Percentiles rank a stretch among this genome's conserved stretches.
Evolutionary conservation across 192 early-diverging fungal species (phyloP).

Genomic region (Cladochytrium replicatum): DNA sequence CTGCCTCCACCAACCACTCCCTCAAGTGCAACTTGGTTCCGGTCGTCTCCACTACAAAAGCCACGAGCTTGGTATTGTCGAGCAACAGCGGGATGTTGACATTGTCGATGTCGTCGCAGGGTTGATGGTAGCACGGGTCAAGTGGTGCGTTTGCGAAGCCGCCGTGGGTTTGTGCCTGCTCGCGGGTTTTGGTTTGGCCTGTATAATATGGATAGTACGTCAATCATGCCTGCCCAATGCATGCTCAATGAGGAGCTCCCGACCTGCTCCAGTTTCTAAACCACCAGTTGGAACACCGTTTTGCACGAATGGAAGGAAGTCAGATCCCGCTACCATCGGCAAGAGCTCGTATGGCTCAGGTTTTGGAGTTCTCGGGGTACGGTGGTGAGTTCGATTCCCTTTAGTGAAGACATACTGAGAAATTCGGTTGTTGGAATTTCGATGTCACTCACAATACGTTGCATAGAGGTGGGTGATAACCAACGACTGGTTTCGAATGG

Average conservation of each 20-base stretch:
- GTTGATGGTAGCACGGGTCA: not conserved
- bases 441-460: not conserved
- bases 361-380: not conserved
- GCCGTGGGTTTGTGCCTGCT: not conserved
- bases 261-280: conserved; percentile 1
- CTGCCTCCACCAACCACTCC: not conserved
- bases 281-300: not conserved
- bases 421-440: not conserved
- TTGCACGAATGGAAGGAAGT: not conserved
- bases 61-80: not conserved
- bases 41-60: not conserved
- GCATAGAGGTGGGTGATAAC: not conserved
- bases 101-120: not conserved
- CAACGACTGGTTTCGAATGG: not conserved
- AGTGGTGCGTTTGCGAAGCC: not conserved
- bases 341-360: not conserved
- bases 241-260: not conserved
- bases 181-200: not conserved
- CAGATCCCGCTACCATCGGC: not conserved
- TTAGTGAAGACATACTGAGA: not conserved
- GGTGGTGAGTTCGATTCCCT: not conserved
- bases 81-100: not conserved
- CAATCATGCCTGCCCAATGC: not conserved
- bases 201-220: not conserved
- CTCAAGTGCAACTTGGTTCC: not conserved